A percentile compares a stretch with the other conserved stretches of the same genome.
phyloP scores from a whole-genome alignment of 2,329 filamentous ascomycete species.

The Pseudopithomyces chartarum region DNA sequence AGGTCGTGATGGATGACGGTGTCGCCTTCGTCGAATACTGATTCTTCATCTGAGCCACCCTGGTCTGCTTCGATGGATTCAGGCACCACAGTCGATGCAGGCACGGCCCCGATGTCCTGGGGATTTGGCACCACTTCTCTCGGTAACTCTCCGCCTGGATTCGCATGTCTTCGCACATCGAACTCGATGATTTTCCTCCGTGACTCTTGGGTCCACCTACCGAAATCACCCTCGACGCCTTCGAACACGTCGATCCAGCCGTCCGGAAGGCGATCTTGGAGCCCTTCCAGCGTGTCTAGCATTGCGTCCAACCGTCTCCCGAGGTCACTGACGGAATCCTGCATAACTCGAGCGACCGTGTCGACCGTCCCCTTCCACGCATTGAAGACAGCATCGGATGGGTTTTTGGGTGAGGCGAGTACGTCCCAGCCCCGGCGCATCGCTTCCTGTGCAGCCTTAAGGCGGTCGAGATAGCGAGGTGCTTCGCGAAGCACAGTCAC shows the following conservation, averaged over 20 bases:
- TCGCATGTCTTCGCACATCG: constrained; percentile 50
- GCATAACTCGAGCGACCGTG: constrained; percentile 65
- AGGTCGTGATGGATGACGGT: constrained; percentile 39
- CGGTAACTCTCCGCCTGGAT: constrained; percentile 1
- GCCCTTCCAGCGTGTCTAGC: constrained; percentile 84
- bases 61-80: neutral
- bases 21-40: constrained; percentile 41
- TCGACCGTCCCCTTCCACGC: constrained; percentile 49
- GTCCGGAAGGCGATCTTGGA: constrained; percentile 82
- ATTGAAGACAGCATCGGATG: constrained; percentile 37
- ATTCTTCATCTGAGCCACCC: constrained; percentile 27
- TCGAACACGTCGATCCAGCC: constrained; percentile 89
- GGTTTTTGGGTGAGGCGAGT: constrained; percentile 50
- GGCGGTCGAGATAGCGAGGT: constrained; percentile 67
- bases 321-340: constrained; percentile 70
- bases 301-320: constrained; percentile 80
- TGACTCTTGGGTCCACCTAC: constrained; percentile 78
- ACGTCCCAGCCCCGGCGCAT: constrained; percentile 70
- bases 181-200: constrained; percentile 74
- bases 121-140: constrained; percentile 4
- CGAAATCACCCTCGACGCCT: constrained; percentile 74
- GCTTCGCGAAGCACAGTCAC: constrained; percentile 75
- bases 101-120: neutral
- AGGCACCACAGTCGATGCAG: neutral
- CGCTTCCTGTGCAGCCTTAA: constrained; percentile 68